Base-by-base conservation (phyloP, 2,329 filamentous ascomycete genomes). In the Coniochaeta sp. region DNA sequence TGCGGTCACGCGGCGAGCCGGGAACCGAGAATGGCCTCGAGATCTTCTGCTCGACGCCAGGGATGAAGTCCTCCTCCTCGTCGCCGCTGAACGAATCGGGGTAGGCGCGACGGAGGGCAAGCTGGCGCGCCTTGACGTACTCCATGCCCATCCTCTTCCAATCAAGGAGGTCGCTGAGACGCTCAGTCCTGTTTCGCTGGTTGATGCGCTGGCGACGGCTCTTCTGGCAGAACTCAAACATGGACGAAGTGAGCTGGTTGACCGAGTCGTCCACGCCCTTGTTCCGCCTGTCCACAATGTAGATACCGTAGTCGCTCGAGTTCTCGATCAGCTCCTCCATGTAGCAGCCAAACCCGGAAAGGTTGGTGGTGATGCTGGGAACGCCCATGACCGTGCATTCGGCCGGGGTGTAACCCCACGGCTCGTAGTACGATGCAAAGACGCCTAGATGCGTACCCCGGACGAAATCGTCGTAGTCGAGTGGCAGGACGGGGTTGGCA, bases 101-200 rank as follows among this genome's bases (percentile, higher is more conserved):
- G 69, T 97, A 99, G 18, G 94, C 94, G 69, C 94, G 82, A 62
- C 94, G 81, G 57, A 99, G 76, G 22, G 94, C 94, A 63, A 99
- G 72, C 69, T 97, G 94, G 48, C 94, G 83, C 30, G 94, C 94
- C 77, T 97, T 99, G 72, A 96, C 90, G 65, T 99, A 99, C 72
- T 99, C 94, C 85, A 97, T 86, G 20, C 94, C 94, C 94, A 99
- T 99, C 48, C 94, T 82, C 80, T 97, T 97, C 94, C 94, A 99
- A 72, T 99, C 94, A 35, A 99, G 79, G 54, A 99, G 77, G 67
- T 99, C 94, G 64, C 91, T 95, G 51, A 99, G 75, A 47, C 94
- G 84, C 76, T 99, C 94, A 0, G 94, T 99, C 51, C 94, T 84
- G 72, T 99, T 99, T 48, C 94, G 84, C 75, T 97, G 94, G 78